A percentile compares a stretch with the other conserved stretches of the same genome.
Conservation (phyloP, 2,329 filamentous ascomycete species). For the Dactylonectria estremocensis region DNA sequence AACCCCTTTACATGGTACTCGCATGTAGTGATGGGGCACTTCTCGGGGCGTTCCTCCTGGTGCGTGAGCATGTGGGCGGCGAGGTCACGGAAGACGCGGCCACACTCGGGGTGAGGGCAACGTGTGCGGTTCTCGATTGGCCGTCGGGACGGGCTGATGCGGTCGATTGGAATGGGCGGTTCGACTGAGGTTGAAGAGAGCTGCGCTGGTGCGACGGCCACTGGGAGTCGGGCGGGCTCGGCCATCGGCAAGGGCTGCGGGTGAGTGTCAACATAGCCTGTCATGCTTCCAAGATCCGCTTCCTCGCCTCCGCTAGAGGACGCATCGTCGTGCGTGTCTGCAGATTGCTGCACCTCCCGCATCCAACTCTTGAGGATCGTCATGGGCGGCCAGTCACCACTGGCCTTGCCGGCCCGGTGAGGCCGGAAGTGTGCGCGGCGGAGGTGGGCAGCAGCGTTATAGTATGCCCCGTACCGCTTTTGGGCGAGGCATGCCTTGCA, state of each 20-base stretch:
- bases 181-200: conserved; percentile 40
- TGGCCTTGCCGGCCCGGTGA: conserved; percentile 69
- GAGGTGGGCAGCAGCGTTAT: conserved; percentile 72
- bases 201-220: conserved; percentile 33
- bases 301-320: conserved; percentile 68
- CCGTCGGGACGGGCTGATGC: conserved; percentile 50
- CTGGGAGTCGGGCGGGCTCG: conserved; percentile 32
- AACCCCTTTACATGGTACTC: conserved; percentile 97
- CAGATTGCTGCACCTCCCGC: conserved; percentile 69
- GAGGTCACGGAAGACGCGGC: conserved; percentile 73
- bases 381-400: conserved; percentile 73
- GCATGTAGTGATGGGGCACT: conserved; percentile 94
- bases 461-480: conserved; percentile 72
- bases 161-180: conserved; percentile 45
- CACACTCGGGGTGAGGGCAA: conserved; percentile 72
- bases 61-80: conserved; percentile 97
- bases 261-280: conserved; percentile 34
- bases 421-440: conserved; percentile 72
- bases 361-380: conserved; percentile 73
- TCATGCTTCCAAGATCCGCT: conserved; percentile 53
- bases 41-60: conserved; percentile 92
- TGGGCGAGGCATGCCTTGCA: conserved; percentile 71
- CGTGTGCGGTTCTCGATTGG: conserved; percentile 61
- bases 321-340: conserved; percentile 61
- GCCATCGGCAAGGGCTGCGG: conserved; percentile 33